Evolutionary conservation across 2,329 filamentous ascomycete species (phyloP).

Genomic region (Aspergillus arachidicola): DNA sequence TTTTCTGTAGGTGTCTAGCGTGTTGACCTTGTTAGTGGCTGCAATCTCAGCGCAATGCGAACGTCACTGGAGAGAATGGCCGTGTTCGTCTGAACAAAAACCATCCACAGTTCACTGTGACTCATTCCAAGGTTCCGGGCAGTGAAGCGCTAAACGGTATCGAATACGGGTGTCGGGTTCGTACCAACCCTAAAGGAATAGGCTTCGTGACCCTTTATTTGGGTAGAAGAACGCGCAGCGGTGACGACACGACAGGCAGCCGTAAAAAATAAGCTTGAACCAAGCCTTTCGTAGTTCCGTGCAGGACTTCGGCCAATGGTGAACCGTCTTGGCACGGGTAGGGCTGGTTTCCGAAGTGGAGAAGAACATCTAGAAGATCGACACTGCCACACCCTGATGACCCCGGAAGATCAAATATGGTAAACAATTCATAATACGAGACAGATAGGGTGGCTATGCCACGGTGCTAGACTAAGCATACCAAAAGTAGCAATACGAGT

Average conservation of each 20-base stretch:
- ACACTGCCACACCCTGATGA: neutral
- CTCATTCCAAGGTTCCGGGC: neutral
- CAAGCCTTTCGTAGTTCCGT: neutral
- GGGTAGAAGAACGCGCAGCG: neutral
- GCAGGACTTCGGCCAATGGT: neutral
- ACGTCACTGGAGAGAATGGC: neutral
- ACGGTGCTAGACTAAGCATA: neutral
- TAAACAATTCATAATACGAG: neutral
- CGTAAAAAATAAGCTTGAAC: neutral
- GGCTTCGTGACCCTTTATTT: neutral
- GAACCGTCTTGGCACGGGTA: neutral
- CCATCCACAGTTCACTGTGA: neutral
- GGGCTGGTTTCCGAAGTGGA: neutral
- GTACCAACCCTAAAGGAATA: neutral
- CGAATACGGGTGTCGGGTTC: neutral
- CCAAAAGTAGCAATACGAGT: neutral
- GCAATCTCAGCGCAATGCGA: neutral
- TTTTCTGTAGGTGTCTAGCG: neutral
- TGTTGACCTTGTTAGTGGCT: neutral
- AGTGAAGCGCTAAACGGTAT: neutral
- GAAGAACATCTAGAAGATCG: neutral
- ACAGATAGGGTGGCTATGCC: neutral
- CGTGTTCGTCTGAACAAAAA: neutral
- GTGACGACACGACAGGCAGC: neutral
- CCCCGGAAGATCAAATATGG: neutral